Evolutionary conservation across 345 rosid genomes (phyloP).

Genomic region (Sapria himalayana): DNA sequence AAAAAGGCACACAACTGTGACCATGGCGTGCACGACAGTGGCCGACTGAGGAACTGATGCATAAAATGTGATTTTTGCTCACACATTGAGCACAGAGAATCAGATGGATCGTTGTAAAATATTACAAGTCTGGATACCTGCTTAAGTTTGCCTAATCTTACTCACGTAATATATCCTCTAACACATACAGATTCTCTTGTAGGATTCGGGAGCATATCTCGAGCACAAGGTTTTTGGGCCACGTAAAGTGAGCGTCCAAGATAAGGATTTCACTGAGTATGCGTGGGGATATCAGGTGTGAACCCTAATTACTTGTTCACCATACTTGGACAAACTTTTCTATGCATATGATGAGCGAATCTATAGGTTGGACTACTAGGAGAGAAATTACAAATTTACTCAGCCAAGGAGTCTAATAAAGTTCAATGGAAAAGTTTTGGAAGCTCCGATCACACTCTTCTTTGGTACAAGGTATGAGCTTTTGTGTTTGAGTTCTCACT

Average conservation of each 20-base stretch:
- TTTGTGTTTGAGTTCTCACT: not conserved
- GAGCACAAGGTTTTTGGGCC: conserved; percentile 41
- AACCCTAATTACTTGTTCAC: not conserved
- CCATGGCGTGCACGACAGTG: no score
- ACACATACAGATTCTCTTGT: no score
- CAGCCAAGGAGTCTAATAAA: conserved; percentile 16
- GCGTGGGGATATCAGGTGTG: conserved; percentile 60
- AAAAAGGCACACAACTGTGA: no score
- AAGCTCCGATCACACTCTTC: conserved; percentile 25
- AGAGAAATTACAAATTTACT: conserved; percentile 28
- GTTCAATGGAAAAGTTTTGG: conserved; percentile 30
- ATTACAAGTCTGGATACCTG: no score
- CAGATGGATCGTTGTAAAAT: no score
- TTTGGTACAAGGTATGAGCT: conserved; percentile 66
- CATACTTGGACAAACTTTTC: not conserved
- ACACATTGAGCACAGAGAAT: no score
- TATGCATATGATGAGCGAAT: no score
- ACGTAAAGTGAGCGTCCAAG: conserved; percentile 20
- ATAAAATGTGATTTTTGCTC: no score
- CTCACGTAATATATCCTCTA: no score
- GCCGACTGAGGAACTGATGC: no score
- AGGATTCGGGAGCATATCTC: conserved; percentile 59
- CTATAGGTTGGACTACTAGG: conserved; percentile 71
- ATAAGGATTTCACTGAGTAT: conserved; percentile 21
- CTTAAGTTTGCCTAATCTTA: no score